Conservation (phyloP, 345 rosid species). For the Rhodamnia argentea region DNA sequence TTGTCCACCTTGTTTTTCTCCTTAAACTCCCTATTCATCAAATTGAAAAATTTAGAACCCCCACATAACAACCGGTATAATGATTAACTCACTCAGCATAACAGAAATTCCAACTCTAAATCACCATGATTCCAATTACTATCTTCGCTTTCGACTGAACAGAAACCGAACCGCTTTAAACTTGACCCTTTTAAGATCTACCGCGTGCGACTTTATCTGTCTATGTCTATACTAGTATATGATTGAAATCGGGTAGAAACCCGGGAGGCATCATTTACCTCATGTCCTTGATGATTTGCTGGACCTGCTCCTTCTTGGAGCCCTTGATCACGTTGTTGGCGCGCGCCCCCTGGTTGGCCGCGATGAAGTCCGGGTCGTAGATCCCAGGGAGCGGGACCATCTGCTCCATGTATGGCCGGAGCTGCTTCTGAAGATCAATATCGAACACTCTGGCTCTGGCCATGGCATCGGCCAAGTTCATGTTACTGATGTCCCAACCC, state of each 20-base stretch:
- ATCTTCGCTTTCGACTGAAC: neutral
- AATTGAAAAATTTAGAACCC: neutral
- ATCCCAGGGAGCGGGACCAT: constrained; percentile 92
- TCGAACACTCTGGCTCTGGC: constrained; percentile 85
- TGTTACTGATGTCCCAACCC: constrained; percentile 96
- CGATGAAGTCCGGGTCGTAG: constrained; percentile 87
- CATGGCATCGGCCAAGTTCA: constrained; percentile 99
- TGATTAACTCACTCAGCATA: neutral
- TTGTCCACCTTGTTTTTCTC: constrained; percentile 75
- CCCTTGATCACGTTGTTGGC: constrained; percentile 87
- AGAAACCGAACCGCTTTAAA: neutral
- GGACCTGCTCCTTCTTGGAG: constrained; percentile 75
- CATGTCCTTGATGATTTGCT: constrained; percentile 77
- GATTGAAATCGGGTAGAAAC: neutral
- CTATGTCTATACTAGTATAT: neutral
- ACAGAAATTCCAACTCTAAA: neutral
- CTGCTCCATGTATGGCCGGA: constrained; percentile 93
- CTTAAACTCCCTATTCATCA: constrained; percentile 70
- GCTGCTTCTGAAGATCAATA: constrained; percentile 85
- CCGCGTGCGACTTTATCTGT: neutral
- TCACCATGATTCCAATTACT: neutral
- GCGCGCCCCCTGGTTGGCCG: constrained; percentile 90
- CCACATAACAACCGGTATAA: neutral
- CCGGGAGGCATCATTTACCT: constrained; percentile 27
- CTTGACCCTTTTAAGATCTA: neutral